Evolutionary conservation across 768 basidiomycete species (phyloP).

Genomic region (Agrocybe praecox): DNA sequence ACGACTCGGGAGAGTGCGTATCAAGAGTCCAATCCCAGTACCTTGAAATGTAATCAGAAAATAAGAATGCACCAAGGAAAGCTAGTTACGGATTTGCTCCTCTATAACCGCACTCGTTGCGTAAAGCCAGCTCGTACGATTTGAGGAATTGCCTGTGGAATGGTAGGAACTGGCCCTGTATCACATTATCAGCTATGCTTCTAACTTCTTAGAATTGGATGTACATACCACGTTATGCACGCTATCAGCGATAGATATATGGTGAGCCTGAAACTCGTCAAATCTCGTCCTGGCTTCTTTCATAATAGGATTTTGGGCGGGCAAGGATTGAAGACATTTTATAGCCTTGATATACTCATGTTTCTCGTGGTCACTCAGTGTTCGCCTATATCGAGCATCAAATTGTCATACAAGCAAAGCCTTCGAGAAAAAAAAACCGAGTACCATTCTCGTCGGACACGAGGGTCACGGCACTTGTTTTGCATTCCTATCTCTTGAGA

Average conservation of each 20-base stretch:
- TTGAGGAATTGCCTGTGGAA: conserved; percentile 36
- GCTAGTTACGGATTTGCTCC: conserved; percentile 32
- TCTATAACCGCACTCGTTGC: conserved; percentile 35
- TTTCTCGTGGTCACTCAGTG: conserved; percentile 25
- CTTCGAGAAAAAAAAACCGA: neutral
- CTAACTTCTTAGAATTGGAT: neutral
- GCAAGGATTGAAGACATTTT: conserved; percentile 33
- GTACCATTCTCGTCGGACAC: neutral
- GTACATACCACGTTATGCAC: conserved; percentile 36
- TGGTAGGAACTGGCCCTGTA: conserved; percentile 36
- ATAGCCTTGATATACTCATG: conserved; percentile 31
- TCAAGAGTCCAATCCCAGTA: conserved; percentile 45
- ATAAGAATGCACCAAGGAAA: neutral
- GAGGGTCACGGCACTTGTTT: neutral
- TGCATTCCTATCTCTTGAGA: neutral
- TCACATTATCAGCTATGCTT: neutral
- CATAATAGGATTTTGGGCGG: conserved; percentile 21
- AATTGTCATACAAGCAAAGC: neutral
- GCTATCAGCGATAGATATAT: conserved; percentile 27
- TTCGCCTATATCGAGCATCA: conserved; percentile 24
- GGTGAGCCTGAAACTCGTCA: conserved; percentile 41
- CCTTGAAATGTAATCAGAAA: conserved; percentile 15
- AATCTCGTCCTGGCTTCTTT: conserved; percentile 31
- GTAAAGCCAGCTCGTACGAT: conserved; percentile 34
- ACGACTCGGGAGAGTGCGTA: conserved; percentile 20